A percentile compares a stretch with the other conserved stretches of the same genome.
phyloP scores from a whole-genome alignment of 2,329 filamentous ascomycete species.

The Teratosphaeria viscida region DNA sequence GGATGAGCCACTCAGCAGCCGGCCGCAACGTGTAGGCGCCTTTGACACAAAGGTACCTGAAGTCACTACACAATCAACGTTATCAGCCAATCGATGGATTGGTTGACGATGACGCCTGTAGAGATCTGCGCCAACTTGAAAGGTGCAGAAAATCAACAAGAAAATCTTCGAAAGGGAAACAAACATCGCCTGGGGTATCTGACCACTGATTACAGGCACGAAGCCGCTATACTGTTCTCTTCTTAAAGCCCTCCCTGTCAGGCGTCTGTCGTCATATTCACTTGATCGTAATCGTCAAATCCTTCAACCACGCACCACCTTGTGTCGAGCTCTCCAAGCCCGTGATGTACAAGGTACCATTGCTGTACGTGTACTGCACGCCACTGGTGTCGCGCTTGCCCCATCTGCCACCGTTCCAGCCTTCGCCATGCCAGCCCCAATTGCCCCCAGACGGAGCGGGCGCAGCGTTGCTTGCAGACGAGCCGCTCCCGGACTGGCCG shows the following conservation, averaged over 20 bases:
- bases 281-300: constrained; percentile 2
- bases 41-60: too few relatives aligned
- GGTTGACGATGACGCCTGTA: too few relatives aligned
- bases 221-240: neutral
- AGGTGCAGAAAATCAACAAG: neutral
- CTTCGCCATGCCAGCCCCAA: neutral
- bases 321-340: constrained; percentile 6
- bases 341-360: constrained; percentile 8
- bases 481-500: constrained; percentile 1
- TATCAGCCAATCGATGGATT: too few relatives aligned
- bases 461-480: neutral
- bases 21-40: too few relatives aligned
- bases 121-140: too few relatives aligned
- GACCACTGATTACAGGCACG: neutral
- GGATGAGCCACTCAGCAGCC: too few relatives aligned
- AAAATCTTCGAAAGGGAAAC: neutral
- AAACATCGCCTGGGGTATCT: neutral
- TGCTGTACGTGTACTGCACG: neutral
- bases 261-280: neutral
- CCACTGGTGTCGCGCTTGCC: neutral
- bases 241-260: neutral
- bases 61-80: too few relatives aligned
- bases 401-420: neutral
- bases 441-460: neutral
- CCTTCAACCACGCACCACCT: constrained; percentile 5